Conservation (phyloP, 495 filamentous ascomycete species). For the Penicillium malachiteum region DNA sequence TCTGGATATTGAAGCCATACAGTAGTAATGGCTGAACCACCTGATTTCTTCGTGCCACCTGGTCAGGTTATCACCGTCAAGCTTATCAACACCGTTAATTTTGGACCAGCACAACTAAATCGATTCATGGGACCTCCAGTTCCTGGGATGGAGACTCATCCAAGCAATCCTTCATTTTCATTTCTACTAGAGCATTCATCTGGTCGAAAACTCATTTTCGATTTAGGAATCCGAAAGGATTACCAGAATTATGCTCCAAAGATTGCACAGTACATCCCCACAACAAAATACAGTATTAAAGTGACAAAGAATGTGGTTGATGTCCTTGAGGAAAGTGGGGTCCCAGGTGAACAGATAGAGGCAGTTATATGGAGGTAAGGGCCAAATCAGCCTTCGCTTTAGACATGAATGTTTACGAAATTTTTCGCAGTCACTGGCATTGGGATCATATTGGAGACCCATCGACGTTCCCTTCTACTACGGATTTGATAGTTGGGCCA, state of each 20-base stretch:
- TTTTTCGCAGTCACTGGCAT: slow-evolving; percentile 43
- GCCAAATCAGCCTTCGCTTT: neutral
- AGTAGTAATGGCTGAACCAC: slow-evolving; percentile 22
- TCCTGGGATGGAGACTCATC: slow-evolving; percentile 17
- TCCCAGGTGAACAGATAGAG: neutral
- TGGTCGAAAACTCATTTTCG: slow-evolving; percentile 16
- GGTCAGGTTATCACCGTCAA: slow-evolving; percentile 18
- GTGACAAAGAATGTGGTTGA: slow-evolving; percentile 6
- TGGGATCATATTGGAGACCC: slow-evolving; percentile 59
- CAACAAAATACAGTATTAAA: neutral
- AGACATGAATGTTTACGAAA: neutral
- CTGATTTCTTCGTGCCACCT: slow-evolving; percentile 37
- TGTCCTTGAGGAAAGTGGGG: slow-evolving; percentile 4
- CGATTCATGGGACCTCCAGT: slow-evolving; percentile 23
- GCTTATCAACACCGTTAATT: slow-evolving; percentile 22
- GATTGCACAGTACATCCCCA: neutral
- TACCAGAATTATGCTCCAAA: slow-evolving; percentile 3
- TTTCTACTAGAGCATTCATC: slow-evolving; percentile 22
- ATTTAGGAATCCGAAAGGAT: slow-evolving; percentile 12
- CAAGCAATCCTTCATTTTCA: slow-evolving; percentile 17
- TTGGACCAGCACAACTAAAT: slow-evolving; percentile 19
- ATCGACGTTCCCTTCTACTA: slow-evolving; percentile 43
- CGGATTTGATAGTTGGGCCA: slow-evolving; percentile 52
- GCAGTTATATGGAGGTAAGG: slow-evolving; percentile 10
- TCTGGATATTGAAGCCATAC: no score